A percentile compares a stretch with the other conserved stretches of the same genome.
Evolutionary conservation across 495 filamentous ascomycete genomes (phyloP).

Genomic region (Neurospora pannonica): DNA sequence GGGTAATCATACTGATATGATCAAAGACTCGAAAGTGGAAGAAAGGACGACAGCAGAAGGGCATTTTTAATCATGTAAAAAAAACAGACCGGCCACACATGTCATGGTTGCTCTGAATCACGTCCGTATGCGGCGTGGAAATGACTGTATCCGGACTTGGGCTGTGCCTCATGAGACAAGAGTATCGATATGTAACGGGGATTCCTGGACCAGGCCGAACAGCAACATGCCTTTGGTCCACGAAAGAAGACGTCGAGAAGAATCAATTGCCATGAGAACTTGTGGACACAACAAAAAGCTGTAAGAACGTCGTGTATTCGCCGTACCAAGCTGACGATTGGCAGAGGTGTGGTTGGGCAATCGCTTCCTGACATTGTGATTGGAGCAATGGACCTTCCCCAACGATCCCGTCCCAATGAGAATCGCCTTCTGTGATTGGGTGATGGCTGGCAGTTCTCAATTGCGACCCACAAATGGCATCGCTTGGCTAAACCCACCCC

Average conservation of each 20-base stretch:
- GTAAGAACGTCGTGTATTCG: conserved; percentile 9
- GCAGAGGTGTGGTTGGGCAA: conserved; percentile 1
- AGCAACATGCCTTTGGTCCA: not conserved
- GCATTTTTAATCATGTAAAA: not conserved
- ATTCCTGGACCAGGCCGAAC: not conserved
- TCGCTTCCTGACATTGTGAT: not conserved
- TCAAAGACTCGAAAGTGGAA: not conserved
- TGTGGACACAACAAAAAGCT: conserved; percentile 3
- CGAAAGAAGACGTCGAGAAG: not conserved
- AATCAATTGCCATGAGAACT: not conserved
- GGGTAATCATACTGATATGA: not conserved
- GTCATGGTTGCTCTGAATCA: not conserved
- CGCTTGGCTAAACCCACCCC: conserved; percentile 16
- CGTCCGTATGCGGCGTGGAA: not conserved
- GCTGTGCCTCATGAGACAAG: not conserved
- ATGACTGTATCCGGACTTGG: not conserved
- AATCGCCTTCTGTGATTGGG: not conserved
- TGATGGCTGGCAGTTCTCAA: not conserved
- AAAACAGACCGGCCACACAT: not conserved
- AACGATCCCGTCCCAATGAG: conserved; percentile 1
- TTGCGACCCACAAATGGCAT: not conserved
- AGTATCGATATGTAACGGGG: not conserved
- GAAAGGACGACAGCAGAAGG: not conserved
- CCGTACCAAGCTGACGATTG: conserved; percentile 16
- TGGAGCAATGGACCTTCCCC: conserved; percentile 13